phyloP scores from a whole-genome alignment of 1,284 basidiomycete genomes.

The Mycena citricolor region DNA sequence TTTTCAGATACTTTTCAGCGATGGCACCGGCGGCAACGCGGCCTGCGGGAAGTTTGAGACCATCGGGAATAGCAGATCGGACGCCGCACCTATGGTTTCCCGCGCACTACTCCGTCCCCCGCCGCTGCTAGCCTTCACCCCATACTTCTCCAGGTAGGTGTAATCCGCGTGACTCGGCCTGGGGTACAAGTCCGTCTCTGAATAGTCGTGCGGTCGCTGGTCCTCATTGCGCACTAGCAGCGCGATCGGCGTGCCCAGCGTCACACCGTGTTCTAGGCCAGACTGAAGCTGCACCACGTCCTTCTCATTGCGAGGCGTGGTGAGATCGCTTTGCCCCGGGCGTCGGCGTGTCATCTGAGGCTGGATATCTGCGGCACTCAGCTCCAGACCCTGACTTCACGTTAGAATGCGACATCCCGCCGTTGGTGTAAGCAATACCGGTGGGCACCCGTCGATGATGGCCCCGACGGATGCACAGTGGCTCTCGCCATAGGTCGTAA shows the following conservation, averaged over 20 bases:
- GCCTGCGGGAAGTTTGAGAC: conserved; percentile 37
- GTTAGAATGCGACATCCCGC: no score
- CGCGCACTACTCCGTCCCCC: conserved; percentile 94
- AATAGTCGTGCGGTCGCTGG: conserved; percentile 97
- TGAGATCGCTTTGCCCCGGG: conserved; percentile 96
- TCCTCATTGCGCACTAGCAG: conserved; percentile 98
- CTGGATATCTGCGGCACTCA: conserved; percentile 87
- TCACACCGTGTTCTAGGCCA: conserved; percentile 91
- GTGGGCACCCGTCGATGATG: conserved; percentile 96
- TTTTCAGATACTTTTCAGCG: conserved; percentile 93
- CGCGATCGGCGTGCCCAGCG: conserved; percentile 95
- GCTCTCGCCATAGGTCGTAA: conserved; percentile 97
- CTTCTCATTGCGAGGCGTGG: conserved; percentile 96
- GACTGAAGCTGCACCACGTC: conserved; percentile 95
- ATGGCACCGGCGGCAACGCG: conserved; percentile 98
- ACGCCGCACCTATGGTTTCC: conserved; percentile 89
- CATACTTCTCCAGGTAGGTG: conserved; percentile 98
- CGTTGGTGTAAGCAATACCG: no score
- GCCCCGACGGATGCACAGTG: conserved; percentile 97
- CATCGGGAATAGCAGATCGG: no score
- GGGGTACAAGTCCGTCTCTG: conserved; percentile 96
- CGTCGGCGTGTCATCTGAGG: conserved; percentile 87
- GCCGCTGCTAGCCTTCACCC: conserved; percentile 94
- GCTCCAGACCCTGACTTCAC: conserved; percentile 71
- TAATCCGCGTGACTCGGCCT: conserved; percentile 98